These are phyloP conservation scores for Aegilops bicornis DNA, from an alignment of 176 grass and related monocot species.

Conservation along the genomic window DNA sequence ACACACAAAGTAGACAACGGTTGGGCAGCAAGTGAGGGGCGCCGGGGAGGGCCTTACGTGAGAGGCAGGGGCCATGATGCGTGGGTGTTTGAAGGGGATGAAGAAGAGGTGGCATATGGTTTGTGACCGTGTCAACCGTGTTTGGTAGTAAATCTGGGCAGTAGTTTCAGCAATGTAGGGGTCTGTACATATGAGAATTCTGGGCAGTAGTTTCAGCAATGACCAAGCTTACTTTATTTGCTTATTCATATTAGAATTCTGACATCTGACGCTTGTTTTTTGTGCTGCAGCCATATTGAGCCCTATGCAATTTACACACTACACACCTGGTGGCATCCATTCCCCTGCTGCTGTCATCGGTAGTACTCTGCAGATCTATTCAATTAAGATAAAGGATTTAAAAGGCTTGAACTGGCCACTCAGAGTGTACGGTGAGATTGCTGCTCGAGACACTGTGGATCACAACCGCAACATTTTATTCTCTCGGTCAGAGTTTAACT, in stretches of 20 bases:
- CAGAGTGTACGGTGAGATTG: not conserved
- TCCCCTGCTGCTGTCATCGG: not conserved
- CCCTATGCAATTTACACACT: not conserved
- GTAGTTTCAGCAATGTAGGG: too few species aligned
- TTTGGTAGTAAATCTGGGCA: too few species aligned
- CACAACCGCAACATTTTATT: not conserved
- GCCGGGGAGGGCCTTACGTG: too few species aligned
- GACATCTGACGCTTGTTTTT: not conserved
- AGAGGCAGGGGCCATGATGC: too few species aligned
- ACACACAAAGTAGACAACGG: too few species aligned
- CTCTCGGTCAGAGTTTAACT: not conserved
- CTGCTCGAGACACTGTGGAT: not conserved
- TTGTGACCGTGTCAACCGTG: too few species aligned
- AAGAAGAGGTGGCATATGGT: too few species aligned
- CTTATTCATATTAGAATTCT: not conserved
- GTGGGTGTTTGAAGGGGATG: too few species aligned
- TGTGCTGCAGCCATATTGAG: not conserved
- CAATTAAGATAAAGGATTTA: not conserved
- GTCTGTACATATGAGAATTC: not conserved
- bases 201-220: too few species aligned
- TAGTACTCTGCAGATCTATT: not conserved
- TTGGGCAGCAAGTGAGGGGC: too few species aligned
- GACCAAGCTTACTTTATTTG: too few species aligned
- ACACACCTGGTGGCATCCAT: not conserved
- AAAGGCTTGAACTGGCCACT: not conserved